These are phyloP conservation scores for Lachnellula suecica DNA, from an alignment of 2,329 filamentous ascomycete species.

Conservation along the genomic window DNA sequence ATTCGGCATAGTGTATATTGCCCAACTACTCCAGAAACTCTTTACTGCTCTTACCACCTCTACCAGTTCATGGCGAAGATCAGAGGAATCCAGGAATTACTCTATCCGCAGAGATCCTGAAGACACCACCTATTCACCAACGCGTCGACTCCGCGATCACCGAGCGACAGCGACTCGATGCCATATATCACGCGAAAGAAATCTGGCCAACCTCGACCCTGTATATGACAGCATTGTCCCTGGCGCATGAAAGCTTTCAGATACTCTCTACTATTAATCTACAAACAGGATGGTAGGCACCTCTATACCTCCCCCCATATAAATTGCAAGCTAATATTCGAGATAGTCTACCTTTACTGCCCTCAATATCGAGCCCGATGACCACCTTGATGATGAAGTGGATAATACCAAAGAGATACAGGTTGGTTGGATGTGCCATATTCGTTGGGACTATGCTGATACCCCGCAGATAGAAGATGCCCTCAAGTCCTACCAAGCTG, in stretches of 20 bases:
- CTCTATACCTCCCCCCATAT: not conserved
- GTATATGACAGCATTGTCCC: too few species aligned
- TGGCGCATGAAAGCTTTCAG: too few species aligned
- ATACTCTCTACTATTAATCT: too few species aligned
- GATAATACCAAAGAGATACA: slow-evolving; percentile 96
- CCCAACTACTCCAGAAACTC: too few species aligned
- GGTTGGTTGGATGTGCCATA: slow-evolving; percentile 34
- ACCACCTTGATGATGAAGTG: slow-evolving; percentile 84
- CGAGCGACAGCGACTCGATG: not conserved
- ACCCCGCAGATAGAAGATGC: slow-evolving; percentile 78
- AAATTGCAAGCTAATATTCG: slow-evolving; percentile 1
- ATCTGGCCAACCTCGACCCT: too few species aligned
- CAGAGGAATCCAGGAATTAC: not conserved
- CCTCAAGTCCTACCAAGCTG: slow-evolving; percentile 88
- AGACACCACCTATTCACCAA: not conserved
- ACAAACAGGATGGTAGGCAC: not conserved
- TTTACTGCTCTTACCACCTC: not conserved
- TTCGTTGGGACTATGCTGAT: slow-evolving; percentile 6
- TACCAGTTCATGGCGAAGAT: not conserved
- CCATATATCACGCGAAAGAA: too few species aligned
- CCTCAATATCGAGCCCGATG: slow-evolving; percentile 92
- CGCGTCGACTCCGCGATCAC: not conserved
- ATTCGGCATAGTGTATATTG: too few species aligned
- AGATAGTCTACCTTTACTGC: slow-evolving; percentile 61
- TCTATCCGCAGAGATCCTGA: not conserved